Base-by-base conservation (phyloP, 2,329 filamentous ascomycete species). In the Alternaria gansuensis region DNA sequence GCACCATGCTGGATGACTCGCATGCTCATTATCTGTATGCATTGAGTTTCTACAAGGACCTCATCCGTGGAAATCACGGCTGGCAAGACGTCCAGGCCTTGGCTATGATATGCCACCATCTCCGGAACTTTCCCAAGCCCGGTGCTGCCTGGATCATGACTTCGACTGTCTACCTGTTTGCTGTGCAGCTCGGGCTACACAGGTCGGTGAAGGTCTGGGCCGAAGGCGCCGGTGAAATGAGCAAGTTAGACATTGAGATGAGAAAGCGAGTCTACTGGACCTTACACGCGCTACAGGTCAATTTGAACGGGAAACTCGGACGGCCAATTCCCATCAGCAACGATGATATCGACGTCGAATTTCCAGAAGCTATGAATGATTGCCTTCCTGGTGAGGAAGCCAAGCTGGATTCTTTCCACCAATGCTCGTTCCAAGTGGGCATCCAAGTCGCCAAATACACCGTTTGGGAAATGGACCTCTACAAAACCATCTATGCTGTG, bases 11-110 rank as follows among this genome's bases (percentile, higher is more conserved):
- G 64, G 82, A 86, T 1, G 79, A 88, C 50, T 91, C 90, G 3
- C 91, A 93, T 75, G 85, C 85, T 53, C 91, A 95, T 73, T 94
- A 93, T 66, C 89, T 93, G 69, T 94, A 88, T 71, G 84, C 88
- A 1, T 78, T 93, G 43, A 86, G 85, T 71, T 87, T 88, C 74
- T 87, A 90, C 64, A 88, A 86, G 62, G 81, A 91, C 46, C 79
- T 96, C 4, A 77, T 86, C 13, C 81, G 81, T 5, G 86, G 87
- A 17, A 84, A 85, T 51, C 85, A 85, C 55, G 87, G 86, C 0
- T 77, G 93, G 13, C 81, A 86, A 44, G 86, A 91, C 51, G 82
- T 93, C 7, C 91, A 95, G 75, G 91, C 90, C 3, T 75, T 95
- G 68, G 82, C 88, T 10, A 80, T 95, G 78, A 86, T 96, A 17